These are phyloP conservation scores for Pythium dissimile DNA, from an alignment of 352 stramenopile species.

Conservation along the genomic window DNA sequence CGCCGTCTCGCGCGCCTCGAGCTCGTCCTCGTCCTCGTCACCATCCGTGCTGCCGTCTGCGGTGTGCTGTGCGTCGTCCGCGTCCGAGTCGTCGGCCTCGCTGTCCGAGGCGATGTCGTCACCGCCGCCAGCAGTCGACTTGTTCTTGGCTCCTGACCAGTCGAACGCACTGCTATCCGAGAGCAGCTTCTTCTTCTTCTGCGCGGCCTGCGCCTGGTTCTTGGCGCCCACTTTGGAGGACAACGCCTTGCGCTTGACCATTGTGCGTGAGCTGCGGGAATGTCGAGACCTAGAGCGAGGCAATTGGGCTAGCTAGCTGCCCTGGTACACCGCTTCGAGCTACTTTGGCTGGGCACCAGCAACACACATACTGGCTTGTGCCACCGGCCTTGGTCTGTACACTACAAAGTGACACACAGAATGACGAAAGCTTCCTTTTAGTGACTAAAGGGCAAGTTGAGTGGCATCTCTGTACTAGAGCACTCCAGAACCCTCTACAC, in stretches of 20 bases:
- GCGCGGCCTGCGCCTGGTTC: conserved; percentile 25
- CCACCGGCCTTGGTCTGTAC: conserved; percentile 8
- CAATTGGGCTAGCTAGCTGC: too few species aligned
- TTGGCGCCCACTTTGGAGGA: conserved; percentile 22
- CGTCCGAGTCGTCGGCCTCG: conserved; percentile 45
- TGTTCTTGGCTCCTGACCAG: conserved; percentile 42
- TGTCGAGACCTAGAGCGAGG: too few species aligned
- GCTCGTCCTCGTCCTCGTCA: conserved; percentile 52
- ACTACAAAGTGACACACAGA: background rate
- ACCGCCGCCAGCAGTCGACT: conserved; percentile 15
- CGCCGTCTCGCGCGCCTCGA: conserved; percentile 70
- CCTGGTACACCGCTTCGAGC: conserved; percentile 15
- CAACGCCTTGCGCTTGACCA: conserved; percentile 57
- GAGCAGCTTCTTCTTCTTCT: conserved; percentile 64
- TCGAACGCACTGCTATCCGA: conserved; percentile 78
- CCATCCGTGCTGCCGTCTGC: conserved; percentile 25
- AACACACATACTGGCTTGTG: conserved; percentile 15
- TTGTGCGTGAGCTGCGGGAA: background rate
- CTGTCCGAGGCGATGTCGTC: conserved; percentile 76
- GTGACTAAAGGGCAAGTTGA: background rate
- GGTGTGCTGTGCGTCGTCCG: conserved; percentile 21
- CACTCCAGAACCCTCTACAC: conserved; percentile 3
- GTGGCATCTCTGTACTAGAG: conserved; percentile 14
- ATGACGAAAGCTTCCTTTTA: too few species aligned
- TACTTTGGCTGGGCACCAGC: conserved; percentile 24